phyloP scores from a whole-genome alignment of 306 rosid genomes.

The Cotoneaster glaucophyllus region DNA sequence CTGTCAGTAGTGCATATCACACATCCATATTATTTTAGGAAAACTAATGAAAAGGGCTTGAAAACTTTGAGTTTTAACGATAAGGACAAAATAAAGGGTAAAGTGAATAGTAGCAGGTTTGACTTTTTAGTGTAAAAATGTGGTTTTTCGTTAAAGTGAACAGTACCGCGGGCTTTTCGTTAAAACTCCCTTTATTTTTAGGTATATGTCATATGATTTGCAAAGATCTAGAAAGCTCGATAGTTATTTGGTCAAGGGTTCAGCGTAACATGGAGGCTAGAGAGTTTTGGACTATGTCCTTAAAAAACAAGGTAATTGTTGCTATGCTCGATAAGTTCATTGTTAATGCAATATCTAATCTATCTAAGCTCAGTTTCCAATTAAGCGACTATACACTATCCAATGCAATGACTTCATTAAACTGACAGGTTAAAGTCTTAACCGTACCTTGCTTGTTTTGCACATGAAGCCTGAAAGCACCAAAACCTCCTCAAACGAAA shows the following conservation, averaged over 20 bases:
- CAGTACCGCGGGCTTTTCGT: too few species aligned
- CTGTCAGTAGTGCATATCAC: not conserved
- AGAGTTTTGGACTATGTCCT: not conserved
- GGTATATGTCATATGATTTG: not conserved
- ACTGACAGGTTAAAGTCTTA: slow-evolving; percentile 6
- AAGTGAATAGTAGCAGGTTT: too few species aligned
- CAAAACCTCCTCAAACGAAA: slow-evolving; percentile 85
- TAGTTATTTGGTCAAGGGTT: not conserved
- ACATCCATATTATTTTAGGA: not conserved
- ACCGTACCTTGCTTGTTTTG: slow-evolving; percentile 78
- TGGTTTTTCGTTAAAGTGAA: too few species aligned
- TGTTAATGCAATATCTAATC: not conserved
- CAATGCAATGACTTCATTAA: not conserved
- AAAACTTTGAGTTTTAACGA: too few species aligned
- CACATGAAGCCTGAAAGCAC: slow-evolving; percentile 91
- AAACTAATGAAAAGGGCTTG: too few species aligned
- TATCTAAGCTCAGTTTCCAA: not conserved
- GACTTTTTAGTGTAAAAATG: too few species aligned
- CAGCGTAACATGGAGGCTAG: not conserved
- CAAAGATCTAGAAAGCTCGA: not conserved
- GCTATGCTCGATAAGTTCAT: not conserved
- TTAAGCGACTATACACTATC: not conserved
- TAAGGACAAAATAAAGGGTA: too few species aligned
- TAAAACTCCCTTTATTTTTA: too few species aligned
- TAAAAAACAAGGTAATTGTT: not conserved